Conservation (phyloP, 2,329 filamentous ascomycete genomes). For the Magnaporthales sp. region DNA sequence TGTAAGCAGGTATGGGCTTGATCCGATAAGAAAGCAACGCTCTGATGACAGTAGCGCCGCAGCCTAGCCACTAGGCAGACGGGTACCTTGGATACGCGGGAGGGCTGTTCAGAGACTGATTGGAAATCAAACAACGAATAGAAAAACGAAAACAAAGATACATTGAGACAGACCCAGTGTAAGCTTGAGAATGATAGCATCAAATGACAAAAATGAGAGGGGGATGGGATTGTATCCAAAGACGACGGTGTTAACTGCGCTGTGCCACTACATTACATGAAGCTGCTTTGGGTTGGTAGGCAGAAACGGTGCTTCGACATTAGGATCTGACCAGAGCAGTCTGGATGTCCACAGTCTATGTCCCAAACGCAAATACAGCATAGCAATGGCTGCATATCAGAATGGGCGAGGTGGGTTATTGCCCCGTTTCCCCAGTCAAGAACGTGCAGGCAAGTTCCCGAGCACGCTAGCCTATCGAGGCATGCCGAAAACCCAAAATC, state of each 20-base stretch:
- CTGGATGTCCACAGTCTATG: neutral
- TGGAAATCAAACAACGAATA: neutral
- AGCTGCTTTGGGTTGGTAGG: neutral
- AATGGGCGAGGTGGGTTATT: neutral
- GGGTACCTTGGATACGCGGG: neutral
- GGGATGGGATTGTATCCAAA: neutral
- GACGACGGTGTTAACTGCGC: neutral
- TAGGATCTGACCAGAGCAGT: neutral
- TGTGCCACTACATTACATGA: neutral
- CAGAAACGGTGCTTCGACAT: neutral
- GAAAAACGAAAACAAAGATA: neutral
- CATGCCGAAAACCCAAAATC: neutral
- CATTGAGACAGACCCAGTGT: neutral
- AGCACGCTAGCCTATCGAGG: no score
- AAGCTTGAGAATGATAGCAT: neutral
- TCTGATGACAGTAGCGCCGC: neutral
- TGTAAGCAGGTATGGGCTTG: neutral
- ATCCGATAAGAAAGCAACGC: neutral
- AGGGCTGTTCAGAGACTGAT: neutral
- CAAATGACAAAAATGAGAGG: neutral
- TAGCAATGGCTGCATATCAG: neutral
- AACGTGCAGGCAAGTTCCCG: neutral
- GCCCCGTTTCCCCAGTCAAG: neutral
- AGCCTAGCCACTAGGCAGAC: neutral
- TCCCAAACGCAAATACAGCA: neutral